Evolutionary conservation across 73 alveolate species (phyloP), one percentile per base, ranked within the genome.

Genomic region (Stentor roeselii): DNA sequence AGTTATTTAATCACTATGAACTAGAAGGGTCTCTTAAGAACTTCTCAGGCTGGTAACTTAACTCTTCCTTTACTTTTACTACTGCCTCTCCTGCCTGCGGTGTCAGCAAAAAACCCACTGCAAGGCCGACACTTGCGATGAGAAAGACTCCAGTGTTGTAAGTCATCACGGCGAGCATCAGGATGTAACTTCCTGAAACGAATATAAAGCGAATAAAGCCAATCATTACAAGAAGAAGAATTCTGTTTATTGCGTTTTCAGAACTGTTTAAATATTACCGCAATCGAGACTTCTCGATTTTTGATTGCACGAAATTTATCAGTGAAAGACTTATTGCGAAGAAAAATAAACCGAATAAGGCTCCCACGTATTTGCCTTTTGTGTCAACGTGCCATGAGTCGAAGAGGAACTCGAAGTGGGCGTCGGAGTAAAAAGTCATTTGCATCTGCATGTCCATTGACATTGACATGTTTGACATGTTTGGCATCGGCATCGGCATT

Each of bases 1-100:
- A 78, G 59, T 84, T 91, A 37, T 36, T 42, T 41, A 86, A 90
- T 80, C 36, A 80, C 27, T 80, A 6, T 27, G 82, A n/a, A n/a
- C n/a, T n/a, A n/a, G n/a, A n/a, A n/a, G 67, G 67, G 21, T 50
- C 67, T 50, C 67, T 50, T 11, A 50, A 50, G 21, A 11, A 50
- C 21, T 50, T 50, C 21, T 6, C 30, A 11, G 67, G 30, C 21
- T 50, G 30, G 21, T 50, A 50, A 50, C 21, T 11, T 11, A 21
- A 11, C 21, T 50, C 67, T 50, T 50, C 30, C 6, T 6, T 11
- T 11, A 50, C 21, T 50, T 50, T 50, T 11, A 11, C 21, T 50
- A 11, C 67, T 21, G 6, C 30, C 6, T 21, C 67, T 50, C 21
- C 21, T 11, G 21, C 67, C 38, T 61, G 58, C 11, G 37, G 82